Conservation (phyloP, 768 basidiomycete species). For the Pleurotus platypus region DNA sequence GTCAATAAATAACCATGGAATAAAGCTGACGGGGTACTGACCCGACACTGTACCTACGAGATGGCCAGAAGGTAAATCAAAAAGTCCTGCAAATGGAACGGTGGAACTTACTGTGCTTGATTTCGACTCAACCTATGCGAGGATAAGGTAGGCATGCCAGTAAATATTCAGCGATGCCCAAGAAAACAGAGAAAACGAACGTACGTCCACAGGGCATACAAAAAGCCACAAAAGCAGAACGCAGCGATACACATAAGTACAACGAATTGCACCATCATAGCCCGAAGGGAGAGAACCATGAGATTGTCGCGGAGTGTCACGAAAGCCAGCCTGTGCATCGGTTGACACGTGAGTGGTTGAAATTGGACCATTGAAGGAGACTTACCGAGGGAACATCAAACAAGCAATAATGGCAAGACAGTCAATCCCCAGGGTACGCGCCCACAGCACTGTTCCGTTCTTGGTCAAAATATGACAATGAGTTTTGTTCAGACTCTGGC, state of each 20-base stretch:
- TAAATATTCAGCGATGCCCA: neutral
- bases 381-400: conserved; percentile 82
- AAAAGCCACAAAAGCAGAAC: conserved; percentile 90
- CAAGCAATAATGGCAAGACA: conserved; percentile 86
- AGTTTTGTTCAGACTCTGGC: conserved; percentile 15
- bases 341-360: neutral
- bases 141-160: conserved; percentile 1
- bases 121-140: conserved; percentile 59
- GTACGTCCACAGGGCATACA: conserved; percentile 92
- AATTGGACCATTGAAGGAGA: neutral
- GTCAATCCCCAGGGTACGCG: conserved; percentile 70
- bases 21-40: conserved; percentile 25
- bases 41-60: conserved; percentile 23
- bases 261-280: conserved; percentile 90
- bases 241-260: conserved; percentile 81
- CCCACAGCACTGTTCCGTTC: conserved; percentile 52
- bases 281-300: conserved; percentile 79
- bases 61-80: neutral
- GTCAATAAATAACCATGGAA: conserved; percentile 21
- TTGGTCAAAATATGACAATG: neutral
- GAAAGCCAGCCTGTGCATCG: conserved; percentile 69
- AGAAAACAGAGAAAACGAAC: conserved; percentile 25
- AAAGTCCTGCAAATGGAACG: neutral
- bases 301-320: conserved; percentile 81
- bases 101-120: conserved; percentile 44